A percentile compares a stretch with the other conserved stretches of the same genome.
Conservation (phyloP, 2,329 filamentous ascomycete species). For the Botrytis fabae region DNA sequence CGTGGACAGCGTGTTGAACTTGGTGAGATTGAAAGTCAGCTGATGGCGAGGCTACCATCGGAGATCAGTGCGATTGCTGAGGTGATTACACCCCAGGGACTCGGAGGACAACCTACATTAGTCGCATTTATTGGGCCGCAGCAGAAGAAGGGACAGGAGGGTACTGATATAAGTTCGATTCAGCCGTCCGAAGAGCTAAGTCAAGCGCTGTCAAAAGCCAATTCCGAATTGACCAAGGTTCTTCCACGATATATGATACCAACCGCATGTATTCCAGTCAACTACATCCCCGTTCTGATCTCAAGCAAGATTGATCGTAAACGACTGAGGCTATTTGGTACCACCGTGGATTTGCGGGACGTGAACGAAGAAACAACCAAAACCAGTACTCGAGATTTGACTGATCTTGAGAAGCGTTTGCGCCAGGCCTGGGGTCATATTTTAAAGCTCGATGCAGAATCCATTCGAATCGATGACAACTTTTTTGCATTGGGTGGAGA, state of each 20-base stretch:
- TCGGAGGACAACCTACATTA: constrained; percentile 38
- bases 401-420: constrained; percentile 24
- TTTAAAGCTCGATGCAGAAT: constrained; percentile 27
- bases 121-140: constrained; percentile 10
- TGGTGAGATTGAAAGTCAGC: constrained; percentile 50
- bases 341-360: constrained; percentile 3
- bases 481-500: constrained; percentile 45
- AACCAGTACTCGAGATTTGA: not conserved
- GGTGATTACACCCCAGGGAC: constrained; percentile 38
- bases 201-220: constrained; percentile 19
- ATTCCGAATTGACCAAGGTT: constrained; percentile 36
- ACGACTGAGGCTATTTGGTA: constrained; percentile 36
- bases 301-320: constrained; percentile 44
- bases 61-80: constrained; percentile 40
- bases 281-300: constrained; percentile 37
- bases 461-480: constrained; percentile 38
- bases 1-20: constrained; percentile 65
- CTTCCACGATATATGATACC: constrained; percentile 43
- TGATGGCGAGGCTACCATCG: constrained; percentile 43
- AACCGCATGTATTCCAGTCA: constrained; percentile 39
- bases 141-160: not conserved
- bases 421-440: constrained; percentile 28
- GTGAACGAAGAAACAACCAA: constrained; percentile 6
- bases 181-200: constrained; percentile 11
- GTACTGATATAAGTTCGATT: constrained; percentile 14